Conservation (phyloP, 2,329 filamentous ascomycete genomes). For the Thermothelomyces thermophilus region DNA sequence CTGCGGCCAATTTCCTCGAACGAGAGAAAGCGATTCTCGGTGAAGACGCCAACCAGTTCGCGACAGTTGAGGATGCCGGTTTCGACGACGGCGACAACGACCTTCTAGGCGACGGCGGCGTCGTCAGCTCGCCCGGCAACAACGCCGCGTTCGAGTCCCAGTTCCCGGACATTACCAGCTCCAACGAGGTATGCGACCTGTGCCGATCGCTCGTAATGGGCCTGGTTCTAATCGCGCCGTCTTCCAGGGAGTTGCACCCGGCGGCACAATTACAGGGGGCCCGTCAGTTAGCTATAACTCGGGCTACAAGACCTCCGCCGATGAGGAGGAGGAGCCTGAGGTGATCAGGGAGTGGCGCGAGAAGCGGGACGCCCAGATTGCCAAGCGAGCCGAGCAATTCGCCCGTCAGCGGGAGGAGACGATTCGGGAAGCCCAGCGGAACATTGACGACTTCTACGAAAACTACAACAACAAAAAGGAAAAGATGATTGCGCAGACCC, state of each 20-base stretch:
- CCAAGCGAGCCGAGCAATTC: conserved; percentile 79
- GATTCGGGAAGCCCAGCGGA: conserved; percentile 80
- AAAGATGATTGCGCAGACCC: conserved; percentile 81
- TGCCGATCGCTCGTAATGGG: not conserved
- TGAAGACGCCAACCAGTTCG: conserved; percentile 88
- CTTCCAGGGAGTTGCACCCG: conserved; percentile 60
- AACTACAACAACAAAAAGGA: conserved; percentile 99
- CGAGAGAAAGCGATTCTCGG: conserved; percentile 86
- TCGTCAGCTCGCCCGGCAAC: conserved; percentile 39
- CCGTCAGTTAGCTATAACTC: conserved; percentile 57
- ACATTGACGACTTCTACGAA: conserved; percentile 98
- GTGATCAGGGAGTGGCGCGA: conserved; percentile 90
- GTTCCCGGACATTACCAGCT: conserved; percentile 69
- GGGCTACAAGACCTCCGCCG: conserved; percentile 49
- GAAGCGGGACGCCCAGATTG: conserved; percentile 73
- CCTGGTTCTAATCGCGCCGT: conserved; percentile 9
- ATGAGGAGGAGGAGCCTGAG: conserved; percentile 77
- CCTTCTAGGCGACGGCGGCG: conserved; percentile 62
- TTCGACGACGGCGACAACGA: conserved; percentile 66
- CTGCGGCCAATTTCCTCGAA: conserved; percentile 77
- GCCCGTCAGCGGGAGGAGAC: conserved; percentile 77
- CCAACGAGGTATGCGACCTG: conserved; percentile 55
- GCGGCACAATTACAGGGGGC: conserved; percentile 76
- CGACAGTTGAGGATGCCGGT: conserved; percentile 64
- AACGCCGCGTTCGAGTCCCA: conserved; percentile 69